phyloP scores from a whole-genome alignment of 345 rosid genomes.

The Rhodamnia rubescens region DNA sequence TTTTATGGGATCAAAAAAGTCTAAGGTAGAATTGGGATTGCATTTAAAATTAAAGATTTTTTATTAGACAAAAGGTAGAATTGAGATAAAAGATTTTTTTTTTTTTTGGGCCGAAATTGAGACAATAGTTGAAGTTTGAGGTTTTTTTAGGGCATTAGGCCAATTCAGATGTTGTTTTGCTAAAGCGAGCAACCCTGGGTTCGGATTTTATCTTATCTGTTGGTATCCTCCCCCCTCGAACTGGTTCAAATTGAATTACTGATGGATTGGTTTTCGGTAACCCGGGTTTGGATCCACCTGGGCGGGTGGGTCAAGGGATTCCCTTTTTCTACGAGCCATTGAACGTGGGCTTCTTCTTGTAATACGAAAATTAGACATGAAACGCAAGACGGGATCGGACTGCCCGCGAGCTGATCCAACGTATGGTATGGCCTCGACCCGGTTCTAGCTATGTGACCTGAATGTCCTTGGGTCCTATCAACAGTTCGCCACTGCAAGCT shows the following conservation, averaged over 20 bases:
- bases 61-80: too few species aligned
- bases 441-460: constrained; percentile 50
- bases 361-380: not conserved
- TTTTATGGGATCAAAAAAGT: too few species aligned
- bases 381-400: not conserved
- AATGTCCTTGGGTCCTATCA: constrained; percentile 69
- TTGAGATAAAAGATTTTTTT: too few species aligned
- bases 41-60: too few species aligned
- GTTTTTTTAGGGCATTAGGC: too few species aligned
- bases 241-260: not conserved
- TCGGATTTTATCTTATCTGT: not conserved
- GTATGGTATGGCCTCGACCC: constrained; percentile 49
- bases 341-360: not conserved
- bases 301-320: not conserved
- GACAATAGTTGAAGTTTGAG: too few species aligned
- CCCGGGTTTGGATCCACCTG: not conserved
- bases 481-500: not conserved
- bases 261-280: not conserved
- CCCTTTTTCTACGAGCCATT: not conserved
- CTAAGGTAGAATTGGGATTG: too few species aligned
- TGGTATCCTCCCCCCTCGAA: too few species aligned
- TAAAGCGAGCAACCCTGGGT: not conserved
- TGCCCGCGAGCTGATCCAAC: not conserved
- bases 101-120: too few species aligned
- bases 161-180: too few species aligned